Evolutionary conservation across 176 grass and related monocot species (phyloP).

Genomic region (Carex myosuroides): DNA sequence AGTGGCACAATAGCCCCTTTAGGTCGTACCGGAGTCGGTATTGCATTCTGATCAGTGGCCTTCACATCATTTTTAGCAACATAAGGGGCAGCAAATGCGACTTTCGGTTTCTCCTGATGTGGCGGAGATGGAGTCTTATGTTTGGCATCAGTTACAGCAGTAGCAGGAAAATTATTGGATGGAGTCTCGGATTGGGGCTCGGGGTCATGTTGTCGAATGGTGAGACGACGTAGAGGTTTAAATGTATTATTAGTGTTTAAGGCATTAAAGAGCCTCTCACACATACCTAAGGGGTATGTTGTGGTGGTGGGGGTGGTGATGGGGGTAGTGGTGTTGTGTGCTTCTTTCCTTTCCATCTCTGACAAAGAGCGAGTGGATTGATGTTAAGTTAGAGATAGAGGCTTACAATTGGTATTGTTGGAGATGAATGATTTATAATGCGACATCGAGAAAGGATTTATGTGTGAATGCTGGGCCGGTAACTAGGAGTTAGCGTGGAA

Average conservation of each 20-base stretch:
- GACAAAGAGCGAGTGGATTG: not conserved
- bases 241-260: conserved; percentile 18
- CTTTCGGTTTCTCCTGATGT: no score
- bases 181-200: not conserved
- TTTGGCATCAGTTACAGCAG: not conserved
- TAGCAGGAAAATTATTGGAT: not conserved
- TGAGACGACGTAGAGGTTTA: conserved; percentile 22
- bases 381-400: not conserved
- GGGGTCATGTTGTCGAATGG: not conserved
- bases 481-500: conserved; percentile 2
- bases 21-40: not conserved
- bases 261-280: conserved; percentile 35
- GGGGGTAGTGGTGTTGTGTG: not conserved
- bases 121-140: not conserved
- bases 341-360: conserved; percentile 7
- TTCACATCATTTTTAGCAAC: not conserved
- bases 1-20: not conserved
- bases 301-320: not conserved
- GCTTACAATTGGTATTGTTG: not conserved
- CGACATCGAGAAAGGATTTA: not conserved
- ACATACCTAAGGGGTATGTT: conserved; percentile 16
- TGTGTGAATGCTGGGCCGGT: conserved; percentile 11
- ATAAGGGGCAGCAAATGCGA: not conserved
- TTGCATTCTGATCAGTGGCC: not conserved
- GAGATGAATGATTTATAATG: conserved; percentile 12